Evolutionary conservation across 805 yeast genomes (phyloP).

Genomic region (Hanseniaspora lachancei): DNA sequence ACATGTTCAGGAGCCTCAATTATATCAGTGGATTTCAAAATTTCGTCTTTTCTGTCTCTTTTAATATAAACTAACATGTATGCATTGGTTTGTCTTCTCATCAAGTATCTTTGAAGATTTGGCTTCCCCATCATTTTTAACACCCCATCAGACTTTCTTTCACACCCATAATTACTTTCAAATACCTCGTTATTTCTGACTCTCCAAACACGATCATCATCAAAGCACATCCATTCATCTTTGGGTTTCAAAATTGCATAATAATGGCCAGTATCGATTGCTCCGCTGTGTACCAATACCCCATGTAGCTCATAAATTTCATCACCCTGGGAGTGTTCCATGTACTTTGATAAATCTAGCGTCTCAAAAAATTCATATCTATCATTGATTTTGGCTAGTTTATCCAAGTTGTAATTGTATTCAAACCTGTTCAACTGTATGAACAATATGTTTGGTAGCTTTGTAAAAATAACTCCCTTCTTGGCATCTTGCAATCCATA

Average conservation of each 20-base stretch:
- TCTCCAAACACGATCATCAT: conserved; percentile 86
- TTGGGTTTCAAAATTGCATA: conserved; percentile 85
- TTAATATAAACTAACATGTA: conserved; percentile 92
- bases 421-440: conserved; percentile 89
- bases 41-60: conserved; percentile 40
- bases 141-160: conserved; percentile 38
- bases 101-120: conserved; percentile 49
- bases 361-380: conserved; percentile 76
- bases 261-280: conserved; percentile 90
- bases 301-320: conserved; percentile 82
- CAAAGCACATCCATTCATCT: conserved; percentile 78
- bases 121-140: conserved; percentile 40
- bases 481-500: conserved; percentile 89
- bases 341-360: conserved; percentile 66
- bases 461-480: conserved; percentile 85
- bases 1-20: conserved; percentile 57
- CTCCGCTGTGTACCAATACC: conserved; percentile 91
- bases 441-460: conserved; percentile 86
- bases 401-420: conserved; percentile 80
- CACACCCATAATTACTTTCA: conserved; percentile 84
- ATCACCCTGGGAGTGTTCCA: conserved; percentile 44
- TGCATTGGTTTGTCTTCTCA: conserved; percentile 82
- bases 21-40: conserved; percentile 46
- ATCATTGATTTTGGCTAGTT: conserved; percentile 82
- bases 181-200: conserved; percentile 77